A percentile compares a stretch with the other conserved stretches of the same genome.
Conservation (phyloP, 306 rosid genomes). For the Boehmeria nivea region DNA sequence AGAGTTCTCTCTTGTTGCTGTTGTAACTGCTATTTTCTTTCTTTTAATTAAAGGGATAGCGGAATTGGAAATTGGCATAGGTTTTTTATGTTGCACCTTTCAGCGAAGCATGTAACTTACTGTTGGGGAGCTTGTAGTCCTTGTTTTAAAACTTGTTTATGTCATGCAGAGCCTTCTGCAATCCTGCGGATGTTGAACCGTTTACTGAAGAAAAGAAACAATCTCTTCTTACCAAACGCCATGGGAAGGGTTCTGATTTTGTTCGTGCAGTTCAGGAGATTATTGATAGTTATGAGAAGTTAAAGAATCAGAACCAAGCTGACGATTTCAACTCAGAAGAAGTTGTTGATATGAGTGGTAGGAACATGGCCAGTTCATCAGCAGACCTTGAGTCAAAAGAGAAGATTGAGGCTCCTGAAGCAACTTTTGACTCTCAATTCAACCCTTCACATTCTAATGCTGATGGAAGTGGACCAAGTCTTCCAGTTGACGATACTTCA, state of each 20-base stretch:
- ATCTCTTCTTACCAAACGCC: constrained; percentile 77
- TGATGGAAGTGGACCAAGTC: constrained; percentile 38
- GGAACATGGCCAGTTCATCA: constrained; percentile 36
- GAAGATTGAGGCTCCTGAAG: constrained; percentile 38
- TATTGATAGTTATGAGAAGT: constrained; percentile 64
- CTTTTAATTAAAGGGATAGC: no score
- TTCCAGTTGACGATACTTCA: constrained; percentile 40
- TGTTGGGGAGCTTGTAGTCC: not conserved
- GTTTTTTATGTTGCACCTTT: no score
- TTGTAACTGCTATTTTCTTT: no score
- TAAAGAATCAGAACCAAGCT: constrained; percentile 50
- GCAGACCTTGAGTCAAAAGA: constrained; percentile 38
- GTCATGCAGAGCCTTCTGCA: constrained; percentile 81
- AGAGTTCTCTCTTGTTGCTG: no score
- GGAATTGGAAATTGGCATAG: no score
- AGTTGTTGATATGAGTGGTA: constrained; percentile 35
- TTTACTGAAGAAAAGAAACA: constrained; percentile 95
- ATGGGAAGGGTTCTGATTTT: constrained; percentile 92
- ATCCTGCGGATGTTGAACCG: constrained; percentile 93
- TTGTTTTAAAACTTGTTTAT: constrained; percentile 31
- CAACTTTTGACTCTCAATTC: constrained; percentile 26
- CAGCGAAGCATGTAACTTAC: no score
- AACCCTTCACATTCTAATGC: constrained; percentile 34
- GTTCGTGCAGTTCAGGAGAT: constrained; percentile 89
- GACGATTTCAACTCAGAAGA: constrained; percentile 40